Percentiles rank a stretch among this genome's conserved stretches.
phyloP scores from a whole-genome alignment of 2,329 filamentous ascomycete genomes.

The Cladosporium austrohemisphaericum region DNA sequence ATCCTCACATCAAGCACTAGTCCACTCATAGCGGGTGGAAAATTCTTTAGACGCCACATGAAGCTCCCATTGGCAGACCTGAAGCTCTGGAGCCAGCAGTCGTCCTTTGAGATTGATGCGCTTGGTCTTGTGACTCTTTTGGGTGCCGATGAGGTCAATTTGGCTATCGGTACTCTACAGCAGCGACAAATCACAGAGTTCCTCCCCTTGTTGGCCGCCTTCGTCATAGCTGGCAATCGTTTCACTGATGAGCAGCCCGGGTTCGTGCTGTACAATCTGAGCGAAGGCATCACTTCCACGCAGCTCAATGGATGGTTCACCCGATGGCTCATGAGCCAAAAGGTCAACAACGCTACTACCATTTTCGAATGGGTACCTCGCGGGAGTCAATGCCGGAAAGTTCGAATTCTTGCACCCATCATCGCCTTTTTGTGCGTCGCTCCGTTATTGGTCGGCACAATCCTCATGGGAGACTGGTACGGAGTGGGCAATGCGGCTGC shows the following conservation, averaged over 20 bases:
- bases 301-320: conserved; percentile 18
- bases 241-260: conserved; percentile 16
- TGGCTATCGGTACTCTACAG: conserved; percentile 15
- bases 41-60: background rate
- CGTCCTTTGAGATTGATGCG: conserved; percentile 16
- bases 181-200: conserved; percentile 16
- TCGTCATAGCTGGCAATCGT: conserved; percentile 16
- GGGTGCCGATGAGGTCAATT: conserved; percentile 18
- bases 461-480: conserved; percentile 17
- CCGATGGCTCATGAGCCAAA: conserved; percentile 14
- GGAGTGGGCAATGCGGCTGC: conserved; percentile 12
- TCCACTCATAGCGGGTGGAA: too few relatives aligned
- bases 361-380: conserved; percentile 10
- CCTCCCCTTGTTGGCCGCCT: conserved; percentile 17
- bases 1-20: too few relatives aligned
- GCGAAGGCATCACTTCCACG: conserved; percentile 16
- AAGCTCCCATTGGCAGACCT: background rate
- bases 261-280: conserved; percentile 17
- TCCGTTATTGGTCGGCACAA: conserved; percentile 4
- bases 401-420: background rate
- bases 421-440: background rate
- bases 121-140: conserved; percentile 19
- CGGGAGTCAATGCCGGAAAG: background rate
- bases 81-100: background rate
- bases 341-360: conserved; percentile 15